phyloP scores from a whole-genome alignment of 805 yeast species.

The Candida ficus region DNA sequence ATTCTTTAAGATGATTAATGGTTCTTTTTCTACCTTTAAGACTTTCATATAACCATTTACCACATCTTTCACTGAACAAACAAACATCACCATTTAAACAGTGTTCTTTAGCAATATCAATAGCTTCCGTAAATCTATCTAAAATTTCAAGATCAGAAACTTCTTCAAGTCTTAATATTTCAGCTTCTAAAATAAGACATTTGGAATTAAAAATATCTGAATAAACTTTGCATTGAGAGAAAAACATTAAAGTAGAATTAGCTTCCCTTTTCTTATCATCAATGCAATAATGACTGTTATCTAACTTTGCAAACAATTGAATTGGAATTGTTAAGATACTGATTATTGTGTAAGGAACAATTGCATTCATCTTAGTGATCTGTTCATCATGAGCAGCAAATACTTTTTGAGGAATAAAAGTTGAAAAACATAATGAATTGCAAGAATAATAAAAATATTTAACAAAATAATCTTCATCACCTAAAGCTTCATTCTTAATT shows the following conservation, averaged over 20 bases:
- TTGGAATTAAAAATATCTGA: constrained; percentile 35
- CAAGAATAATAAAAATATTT: constrained; percentile 14
- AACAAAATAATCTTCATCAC: constrained; percentile 8
- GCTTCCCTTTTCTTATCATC: constrained; percentile 23
- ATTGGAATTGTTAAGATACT: neutral
- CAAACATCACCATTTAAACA: constrained; percentile 35
- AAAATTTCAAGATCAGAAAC: constrained; percentile 32
- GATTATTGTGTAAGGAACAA: constrained; percentile 11
- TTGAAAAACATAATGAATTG: neutral
- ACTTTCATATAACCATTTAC: constrained; percentile 26
- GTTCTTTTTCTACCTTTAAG: constrained; percentile 29
- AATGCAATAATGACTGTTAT: constrained; percentile 19
- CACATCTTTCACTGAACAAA: constrained; percentile 37
- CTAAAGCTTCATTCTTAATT: neutral
- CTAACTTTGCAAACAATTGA: constrained; percentile 8
- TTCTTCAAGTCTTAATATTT: constrained; percentile 21
- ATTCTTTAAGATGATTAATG: constrained; percentile 31
- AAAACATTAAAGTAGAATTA: constrained; percentile 20
- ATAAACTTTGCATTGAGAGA: constrained; percentile 31
- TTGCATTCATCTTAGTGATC: neutral
- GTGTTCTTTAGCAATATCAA: constrained; percentile 31
- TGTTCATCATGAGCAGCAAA: constrained; percentile 2
- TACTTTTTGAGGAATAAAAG: neutral
- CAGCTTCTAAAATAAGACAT: constrained; percentile 31
- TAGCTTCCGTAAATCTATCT: constrained; percentile 41